Conservation (phyloP, 2,329 filamentous ascomycete species). For the Cladorrhinum sp. region DNA sequence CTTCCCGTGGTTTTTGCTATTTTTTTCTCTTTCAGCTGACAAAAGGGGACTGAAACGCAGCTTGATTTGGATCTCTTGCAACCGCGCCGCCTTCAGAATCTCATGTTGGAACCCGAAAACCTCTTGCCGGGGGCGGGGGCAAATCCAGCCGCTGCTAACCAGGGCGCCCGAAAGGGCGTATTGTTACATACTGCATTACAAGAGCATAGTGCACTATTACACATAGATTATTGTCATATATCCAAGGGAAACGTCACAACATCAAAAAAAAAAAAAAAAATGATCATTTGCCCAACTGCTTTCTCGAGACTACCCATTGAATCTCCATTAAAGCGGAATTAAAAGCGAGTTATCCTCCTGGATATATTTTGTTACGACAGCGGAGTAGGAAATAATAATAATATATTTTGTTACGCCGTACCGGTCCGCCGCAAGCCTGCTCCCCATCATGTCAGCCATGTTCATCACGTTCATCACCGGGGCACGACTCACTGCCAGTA, state of each 20-base stretch:
- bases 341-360: conserved; percentile 5
- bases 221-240: too few relatives aligned
- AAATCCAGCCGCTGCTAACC: neutral
- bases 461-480: neutral
- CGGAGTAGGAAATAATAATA: too few relatives aligned
- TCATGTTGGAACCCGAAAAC: conserved; percentile 1
- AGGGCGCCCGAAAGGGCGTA: too few relatives aligned
- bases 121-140: neutral
- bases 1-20: neutral
- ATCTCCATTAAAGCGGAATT: neutral
- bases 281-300: neutral
- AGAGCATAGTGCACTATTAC: neutral
- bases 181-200: too few relatives aligned
- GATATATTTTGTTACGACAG: too few relatives aligned
- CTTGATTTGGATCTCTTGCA: neutral
- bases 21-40: neutral
- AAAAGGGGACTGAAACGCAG: neutral
- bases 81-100: conserved; percentile 10
- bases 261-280: too few relatives aligned
- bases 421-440: conserved; percentile 1
- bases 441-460: neutral
- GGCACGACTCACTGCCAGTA: neutral
- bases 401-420: conserved; percentile 7
- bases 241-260: too few relatives aligned
- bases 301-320: neutral